Conservation (phyloP, 225 moss, liverwort and hornwort species). For the Rhytidiadelphus loreus region DNA sequence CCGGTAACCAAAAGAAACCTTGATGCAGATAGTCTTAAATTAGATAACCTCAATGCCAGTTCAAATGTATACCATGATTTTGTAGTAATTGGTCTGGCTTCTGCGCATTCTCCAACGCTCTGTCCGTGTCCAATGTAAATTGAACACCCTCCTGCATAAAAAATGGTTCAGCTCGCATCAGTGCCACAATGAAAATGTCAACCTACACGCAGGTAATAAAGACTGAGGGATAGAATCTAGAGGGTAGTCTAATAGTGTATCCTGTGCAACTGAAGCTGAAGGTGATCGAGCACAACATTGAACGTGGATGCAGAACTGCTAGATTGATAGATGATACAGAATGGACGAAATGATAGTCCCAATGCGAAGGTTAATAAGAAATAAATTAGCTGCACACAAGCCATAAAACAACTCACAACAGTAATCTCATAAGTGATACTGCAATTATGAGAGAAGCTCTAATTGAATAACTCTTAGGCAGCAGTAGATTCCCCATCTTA, state of each 20-base stretch:
- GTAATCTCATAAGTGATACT: background rate
- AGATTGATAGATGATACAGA: background rate
- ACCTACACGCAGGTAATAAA: conserved; percentile 29
- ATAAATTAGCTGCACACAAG: background rate
- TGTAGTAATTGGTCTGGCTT: conserved; percentile 52
- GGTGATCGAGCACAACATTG: conserved; percentile 34
- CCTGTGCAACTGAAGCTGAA: conserved; percentile 22
- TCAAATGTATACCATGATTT: conserved; percentile 25
- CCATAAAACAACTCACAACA: background rate
- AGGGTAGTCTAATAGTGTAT: conserved; percentile 55
- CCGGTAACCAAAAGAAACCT: background rate
- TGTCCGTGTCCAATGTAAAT: conserved; percentile 51
- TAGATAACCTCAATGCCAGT: background rate
- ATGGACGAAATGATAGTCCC: background rate
- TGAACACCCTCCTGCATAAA: conserved; percentile 59
- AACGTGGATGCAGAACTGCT: conserved; percentile 54
- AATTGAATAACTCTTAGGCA: conserved; percentile 2
- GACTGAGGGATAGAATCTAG: conserved; percentile 3
- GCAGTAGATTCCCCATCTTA: background rate
- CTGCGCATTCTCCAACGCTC: conserved; percentile 71
- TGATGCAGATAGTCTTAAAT: background rate
- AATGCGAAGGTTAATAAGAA: background rate
- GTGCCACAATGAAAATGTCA: conserved; percentile 60
- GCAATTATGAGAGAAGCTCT: background rate
- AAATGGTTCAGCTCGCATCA: conserved; percentile 58